Conservation (phyloP, 257 asterid species). For the Buddleja alternifolia region DNA sequence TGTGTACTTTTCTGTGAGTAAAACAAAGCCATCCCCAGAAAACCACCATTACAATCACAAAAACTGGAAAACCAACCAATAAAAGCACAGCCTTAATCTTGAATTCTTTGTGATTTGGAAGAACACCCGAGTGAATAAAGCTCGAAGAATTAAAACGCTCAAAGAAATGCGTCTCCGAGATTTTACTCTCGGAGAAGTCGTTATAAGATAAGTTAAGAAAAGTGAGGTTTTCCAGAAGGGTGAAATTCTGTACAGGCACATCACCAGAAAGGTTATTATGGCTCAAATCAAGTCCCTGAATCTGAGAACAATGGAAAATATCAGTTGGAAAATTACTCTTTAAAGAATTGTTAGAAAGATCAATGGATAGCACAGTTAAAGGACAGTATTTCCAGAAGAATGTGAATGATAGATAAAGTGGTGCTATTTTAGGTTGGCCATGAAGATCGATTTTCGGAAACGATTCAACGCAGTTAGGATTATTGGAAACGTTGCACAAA, state of each 20-base stretch:
- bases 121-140: constrained; percentile 47
- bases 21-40: constrained; percentile 41
- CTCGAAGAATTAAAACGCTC: constrained; percentile 39
- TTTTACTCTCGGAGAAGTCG: constrained; percentile 43
- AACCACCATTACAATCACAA: constrained; percentile 32
- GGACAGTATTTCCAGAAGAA: constrained; percentile 73
- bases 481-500: constrained; percentile 54
- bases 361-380: constrained; percentile 46
- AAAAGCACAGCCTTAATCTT: constrained; percentile 38
- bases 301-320: constrained; percentile 48
- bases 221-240: constrained; percentile 44
- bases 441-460: constrained; percentile 60
- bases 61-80: constrained; percentile 44
- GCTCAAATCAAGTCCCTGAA: constrained; percentile 50
- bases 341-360: constrained; percentile 48
- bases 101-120: constrained; percentile 36
- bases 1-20: constrained; percentile 21
- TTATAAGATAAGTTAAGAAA: constrained; percentile 53
- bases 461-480: constrained; percentile 51
- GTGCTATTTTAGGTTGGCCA: constrained; percentile 45
- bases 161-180: constrained; percentile 40
- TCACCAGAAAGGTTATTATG: constrained; percentile 50
- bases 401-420: constrained; percentile 58
- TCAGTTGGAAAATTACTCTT: constrained; percentile 47
- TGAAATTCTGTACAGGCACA: constrained; percentile 41